phyloP scores from a whole-genome alignment of 371 early-diverging fungal species.

The Mucor irregularis region DNA sequence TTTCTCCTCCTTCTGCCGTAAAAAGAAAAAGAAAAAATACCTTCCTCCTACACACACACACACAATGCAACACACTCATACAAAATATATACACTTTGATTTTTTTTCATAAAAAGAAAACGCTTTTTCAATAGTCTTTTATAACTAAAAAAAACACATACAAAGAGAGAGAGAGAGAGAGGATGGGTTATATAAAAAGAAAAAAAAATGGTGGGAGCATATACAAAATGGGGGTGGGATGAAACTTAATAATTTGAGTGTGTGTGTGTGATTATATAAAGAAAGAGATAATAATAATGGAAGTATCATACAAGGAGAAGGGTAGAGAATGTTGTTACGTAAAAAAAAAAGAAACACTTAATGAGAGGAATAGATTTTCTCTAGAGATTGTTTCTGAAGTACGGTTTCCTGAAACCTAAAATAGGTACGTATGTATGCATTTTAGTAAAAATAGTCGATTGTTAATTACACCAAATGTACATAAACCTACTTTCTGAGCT shows the following conservation, averaged over 20 bases:
- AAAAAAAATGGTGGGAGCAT: background rate
- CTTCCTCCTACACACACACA: no score
- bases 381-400: slow-evolving; percentile 22
- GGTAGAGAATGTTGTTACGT: no score
- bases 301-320: no score
- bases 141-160: slow-evolving; percentile 5
- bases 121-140: no score
- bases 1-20: no score
- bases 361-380: slow-evolving; percentile 1
- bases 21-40: background rate
- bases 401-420: slow-evolving; percentile 26
- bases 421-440: background rate
- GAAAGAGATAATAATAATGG: no score
- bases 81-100: no score
- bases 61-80: no score
- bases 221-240: background rate
- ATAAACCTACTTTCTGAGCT: slow-evolving; percentile 42
- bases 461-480: background rate
- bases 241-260: no score
- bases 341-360: background rate
- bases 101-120: background rate
- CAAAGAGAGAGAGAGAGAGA: background rate
- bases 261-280: slow-evolving; percentile 9
- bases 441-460: slow-evolving; percentile 2
- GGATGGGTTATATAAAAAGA: background rate